These are phyloP conservation scores for Calocera cornea DNA, from an alignment of 768 basidiomycete species.

Conservation along the genomic window DNA sequence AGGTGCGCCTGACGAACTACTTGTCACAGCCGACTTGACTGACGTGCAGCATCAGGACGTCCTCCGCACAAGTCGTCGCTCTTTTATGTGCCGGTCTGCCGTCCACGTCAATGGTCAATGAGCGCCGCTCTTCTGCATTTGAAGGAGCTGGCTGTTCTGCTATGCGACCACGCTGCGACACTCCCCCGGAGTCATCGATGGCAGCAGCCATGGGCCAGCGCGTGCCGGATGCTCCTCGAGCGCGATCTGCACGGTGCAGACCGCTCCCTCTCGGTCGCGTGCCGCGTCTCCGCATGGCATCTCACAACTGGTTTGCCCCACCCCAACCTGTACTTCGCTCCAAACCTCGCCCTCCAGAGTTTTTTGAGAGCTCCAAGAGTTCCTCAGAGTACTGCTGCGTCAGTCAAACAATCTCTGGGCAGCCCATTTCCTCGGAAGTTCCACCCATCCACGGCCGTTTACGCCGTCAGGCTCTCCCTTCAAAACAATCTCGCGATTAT, in stretches of 20 bases:
- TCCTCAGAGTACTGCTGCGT: not conserved
- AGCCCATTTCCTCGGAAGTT: not conserved
- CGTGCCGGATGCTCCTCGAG: not conserved
- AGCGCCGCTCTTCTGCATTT: not conserved
- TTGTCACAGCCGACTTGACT: too few species aligned
- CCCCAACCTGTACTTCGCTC: not conserved
- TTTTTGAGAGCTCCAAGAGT: not conserved
- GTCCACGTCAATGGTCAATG: not conserved
- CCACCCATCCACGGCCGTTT: too few species aligned
- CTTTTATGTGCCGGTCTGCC: not conserved
- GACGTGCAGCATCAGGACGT: too few species aligned
- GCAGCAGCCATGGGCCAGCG: not conserved
- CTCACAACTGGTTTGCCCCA: not conserved
- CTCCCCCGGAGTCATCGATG: not conserved
- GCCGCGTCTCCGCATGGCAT: not conserved
- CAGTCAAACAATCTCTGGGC: not conserved
- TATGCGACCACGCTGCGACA: not conserved
- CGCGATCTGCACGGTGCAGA: not conserved
- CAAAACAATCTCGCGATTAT: too few species aligned
- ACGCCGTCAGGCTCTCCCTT: too few species aligned
- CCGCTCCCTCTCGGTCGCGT: not conserved
- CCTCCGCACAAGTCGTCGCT: not conserved
- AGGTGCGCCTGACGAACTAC: too few species aligned
- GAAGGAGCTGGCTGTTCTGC: not conserved
- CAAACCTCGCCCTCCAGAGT: not conserved